Conservation (phyloP, 345 rosid genomes). For the Rhizophora mangle region DNA sequence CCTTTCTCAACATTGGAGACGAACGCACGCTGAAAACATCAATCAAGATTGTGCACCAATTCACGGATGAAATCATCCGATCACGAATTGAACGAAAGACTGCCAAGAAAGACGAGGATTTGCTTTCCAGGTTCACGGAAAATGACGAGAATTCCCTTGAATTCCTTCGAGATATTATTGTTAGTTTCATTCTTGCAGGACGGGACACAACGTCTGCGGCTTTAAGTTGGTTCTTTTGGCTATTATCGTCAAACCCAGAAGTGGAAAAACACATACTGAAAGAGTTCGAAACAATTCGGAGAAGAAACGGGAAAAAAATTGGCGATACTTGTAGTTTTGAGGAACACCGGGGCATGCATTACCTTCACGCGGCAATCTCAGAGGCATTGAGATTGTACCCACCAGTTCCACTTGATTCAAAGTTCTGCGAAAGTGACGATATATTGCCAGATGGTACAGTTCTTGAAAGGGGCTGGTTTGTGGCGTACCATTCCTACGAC, state of each 20-base stretch:
- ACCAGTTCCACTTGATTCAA: slow-evolving; percentile 16
- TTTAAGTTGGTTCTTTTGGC: slow-evolving; percentile 24
- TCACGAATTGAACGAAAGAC: not conserved
- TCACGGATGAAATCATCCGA: slow-evolving; percentile 15
- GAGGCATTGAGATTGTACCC: slow-evolving; percentile 13
- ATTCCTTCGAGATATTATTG: slow-evolving; percentile 22
- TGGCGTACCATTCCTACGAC: slow-evolving; percentile 9
- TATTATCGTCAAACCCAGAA: slow-evolving; percentile 11
- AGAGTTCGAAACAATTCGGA: slow-evolving; percentile 13
- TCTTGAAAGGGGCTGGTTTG: slow-evolving; percentile 8
- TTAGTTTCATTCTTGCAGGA: slow-evolving; percentile 26
- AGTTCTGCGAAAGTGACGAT: slow-evolving; percentile 6
- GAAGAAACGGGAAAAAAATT: not conserved
- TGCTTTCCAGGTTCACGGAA: slow-evolving; percentile 19
- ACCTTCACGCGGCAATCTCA: slow-evolving; percentile 12
- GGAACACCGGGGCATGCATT: slow-evolving; percentile 14
- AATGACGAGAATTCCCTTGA: not conserved
- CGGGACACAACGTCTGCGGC: slow-evolving; percentile 23
- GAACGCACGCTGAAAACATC: slow-evolving; percentile 12
- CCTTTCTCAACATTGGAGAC: slow-evolving; percentile 7
- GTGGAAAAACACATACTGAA: slow-evolving; percentile 3
- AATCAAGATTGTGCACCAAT: slow-evolving; percentile 11
- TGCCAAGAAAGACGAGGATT: slow-evolving; percentile 3
- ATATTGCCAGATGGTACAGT: slow-evolving; percentile 19
- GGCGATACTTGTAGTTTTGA: slow-evolving; percentile 9